Percentiles rank a stretch among this genome's conserved stretches.
Conservation (phyloP, 371 early-diverging fungal genomes). For the Mycotypha africana region DNA sequence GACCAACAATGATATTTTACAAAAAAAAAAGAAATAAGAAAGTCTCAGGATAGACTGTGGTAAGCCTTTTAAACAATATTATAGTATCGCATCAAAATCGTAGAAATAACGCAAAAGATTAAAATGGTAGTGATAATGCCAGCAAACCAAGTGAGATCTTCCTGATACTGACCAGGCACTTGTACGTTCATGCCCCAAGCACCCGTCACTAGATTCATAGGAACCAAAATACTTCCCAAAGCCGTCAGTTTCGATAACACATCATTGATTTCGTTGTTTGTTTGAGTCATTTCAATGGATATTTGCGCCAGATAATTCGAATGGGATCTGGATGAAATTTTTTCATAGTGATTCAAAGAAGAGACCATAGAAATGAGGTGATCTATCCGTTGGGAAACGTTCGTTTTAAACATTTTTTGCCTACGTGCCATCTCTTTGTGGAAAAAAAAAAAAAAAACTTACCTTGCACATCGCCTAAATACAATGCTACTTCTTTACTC, state of each 20-base stretch:
- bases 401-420: too few relatives aligned
- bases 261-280: slow-evolving; percentile 88
- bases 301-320: slow-evolving; percentile 96
- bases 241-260: slow-evolving; percentile 89
- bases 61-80: slow-evolving; percentile 15
- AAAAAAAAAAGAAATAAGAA: neutral
- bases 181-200: slow-evolving; percentile 90
- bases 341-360: slow-evolving; percentile 86
- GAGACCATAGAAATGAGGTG: slow-evolving; percentile 93
- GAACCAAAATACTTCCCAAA: slow-evolving; percentile 88
- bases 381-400: slow-evolving; percentile 49
- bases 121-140: slow-evolving; percentile 21
- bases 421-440: too few relatives aligned
- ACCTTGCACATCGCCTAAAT: slow-evolving; percentile 91
- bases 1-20: too few relatives aligned
- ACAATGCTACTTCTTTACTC: slow-evolving; percentile 68
- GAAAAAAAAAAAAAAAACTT: too few relatives aligned
- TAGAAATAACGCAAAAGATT: slow-evolving; percentile 21
- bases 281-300: slow-evolving; percentile 92
- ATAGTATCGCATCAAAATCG: slow-evolving; percentile 22
- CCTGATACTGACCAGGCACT: slow-evolving; percentile 63
- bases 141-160: slow-evolving; percentile 25
- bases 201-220: slow-evolving; percentile 93
- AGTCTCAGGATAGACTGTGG: too few relatives aligned
- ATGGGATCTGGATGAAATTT: slow-evolving; percentile 86